Evolutionary conservation across 2,329 filamentous ascomycete genomes (phyloP), one percentile per base, ranked within the genome.

Genomic region (Ceratocystis alfenasii): DNA sequence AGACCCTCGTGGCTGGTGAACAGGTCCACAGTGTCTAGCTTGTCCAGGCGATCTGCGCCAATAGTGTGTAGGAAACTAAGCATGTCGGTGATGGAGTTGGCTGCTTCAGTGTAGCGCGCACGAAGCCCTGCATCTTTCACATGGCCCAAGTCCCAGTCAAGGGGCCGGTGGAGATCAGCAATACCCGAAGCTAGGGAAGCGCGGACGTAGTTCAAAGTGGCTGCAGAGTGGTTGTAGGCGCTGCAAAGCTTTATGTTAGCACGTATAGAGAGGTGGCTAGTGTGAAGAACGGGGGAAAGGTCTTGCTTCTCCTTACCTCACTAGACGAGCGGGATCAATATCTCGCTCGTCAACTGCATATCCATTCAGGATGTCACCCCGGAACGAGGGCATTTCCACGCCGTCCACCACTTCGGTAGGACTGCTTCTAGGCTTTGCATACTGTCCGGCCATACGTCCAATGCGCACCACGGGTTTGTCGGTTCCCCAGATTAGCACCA

Each of bases 1-100:
- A 99, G 83, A 3, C 91, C 94, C 75, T 99, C 94, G 74, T 99
- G 94, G 72, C 89, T 95, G 22, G 93, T 96, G 81, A 87, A 99
- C 62, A 99, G 83, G 73, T 99, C 94, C 46, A 96, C 90, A 0
- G 91, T 96, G 73, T 95, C 87, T 41, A 97, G 81, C 73, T 91
- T 87, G 62, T 88, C 86, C 67, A 87, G 87, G 41, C 88, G 90
- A 75, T 94, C 89, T 66, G 94, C 91, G 65, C 94, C 94, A 69
- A 97, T 88, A 10, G 92, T 96, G 71, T 86, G 86, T 84, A 97
- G 93, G 83, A 99, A 97, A 65, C 90, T 88, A 17, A 97, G 81
- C 63, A 91, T 93, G 73, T 96, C 92, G 63, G 88, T 90, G 71
- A 99, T 91, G 69, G 90, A 91, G 68, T 81, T 81, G 22, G 96